phyloP scores from a whole-genome alignment of 1,284 basidiomycete genomes.

The Melampsora americana region DNA sequence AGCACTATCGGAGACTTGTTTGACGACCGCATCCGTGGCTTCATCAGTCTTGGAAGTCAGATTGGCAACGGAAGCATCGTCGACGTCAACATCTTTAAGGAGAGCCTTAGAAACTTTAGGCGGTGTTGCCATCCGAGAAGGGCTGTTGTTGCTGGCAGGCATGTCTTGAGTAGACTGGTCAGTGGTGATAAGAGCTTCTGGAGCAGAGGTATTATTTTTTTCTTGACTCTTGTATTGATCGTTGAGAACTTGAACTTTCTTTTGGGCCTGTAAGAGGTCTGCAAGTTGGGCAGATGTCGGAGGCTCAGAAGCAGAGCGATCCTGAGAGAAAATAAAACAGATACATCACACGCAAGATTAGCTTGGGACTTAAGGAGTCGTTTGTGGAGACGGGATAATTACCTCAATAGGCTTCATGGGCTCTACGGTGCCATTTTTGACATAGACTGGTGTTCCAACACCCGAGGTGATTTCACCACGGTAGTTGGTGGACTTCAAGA shows the following conservation, averaged over 20 bases:
- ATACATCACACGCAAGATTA: background rate
- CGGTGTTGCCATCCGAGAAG: background rate
- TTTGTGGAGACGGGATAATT: background rate
- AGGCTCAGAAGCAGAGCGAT: background rate
- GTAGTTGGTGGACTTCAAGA: conserved; percentile 23
- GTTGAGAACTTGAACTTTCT: background rate
- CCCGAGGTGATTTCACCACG: conserved; percentile 21
- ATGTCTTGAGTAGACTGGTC: background rate
- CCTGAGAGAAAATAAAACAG: too few relatives aligned
- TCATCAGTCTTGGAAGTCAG: conserved; percentile 2
- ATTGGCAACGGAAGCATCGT: background rate
- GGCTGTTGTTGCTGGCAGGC: background rate
- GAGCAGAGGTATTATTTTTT: too few relatives aligned
- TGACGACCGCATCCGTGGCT: background rate
- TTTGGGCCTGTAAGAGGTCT: background rate
- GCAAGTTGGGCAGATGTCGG: background rate
- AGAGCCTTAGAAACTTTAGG: background rate
- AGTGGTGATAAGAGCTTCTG: background rate
- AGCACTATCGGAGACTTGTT: background rate
- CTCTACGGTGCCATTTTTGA: conserved; percentile 29
- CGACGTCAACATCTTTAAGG: background rate
- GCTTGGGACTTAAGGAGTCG: background rate
- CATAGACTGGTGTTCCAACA: conserved; percentile 23
- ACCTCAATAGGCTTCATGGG: background rate
- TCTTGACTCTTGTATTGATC: background rate